These are phyloP conservation scores for Clavariopsis aquatica DNA, from an alignment of 495 filamentous ascomycete species.

Conservation along the genomic window DNA sequence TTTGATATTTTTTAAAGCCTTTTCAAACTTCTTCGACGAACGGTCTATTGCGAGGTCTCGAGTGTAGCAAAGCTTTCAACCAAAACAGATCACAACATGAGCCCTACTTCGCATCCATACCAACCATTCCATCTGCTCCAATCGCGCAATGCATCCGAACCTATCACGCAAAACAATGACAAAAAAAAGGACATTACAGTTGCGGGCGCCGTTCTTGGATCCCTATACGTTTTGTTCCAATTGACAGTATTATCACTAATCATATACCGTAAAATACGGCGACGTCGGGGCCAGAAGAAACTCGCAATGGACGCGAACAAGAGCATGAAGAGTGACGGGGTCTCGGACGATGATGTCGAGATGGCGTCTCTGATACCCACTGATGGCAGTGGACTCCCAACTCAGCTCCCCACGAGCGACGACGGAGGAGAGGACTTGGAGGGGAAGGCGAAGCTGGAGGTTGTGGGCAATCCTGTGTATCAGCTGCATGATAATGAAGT, in stretches of 20 bases:
- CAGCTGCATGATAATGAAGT: slow-evolving; percentile 1
- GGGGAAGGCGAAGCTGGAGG: neutral
- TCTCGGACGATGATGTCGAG: slow-evolving; percentile 1
- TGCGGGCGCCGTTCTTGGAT: neutral
- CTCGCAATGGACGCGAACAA: neutral
- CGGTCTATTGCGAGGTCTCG: no score
- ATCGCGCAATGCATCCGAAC: no score
- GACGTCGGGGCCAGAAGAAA: neutral
- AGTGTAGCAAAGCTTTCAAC: no score
- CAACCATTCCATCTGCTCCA: no score
- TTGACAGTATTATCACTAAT: neutral
- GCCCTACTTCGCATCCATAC: no score
- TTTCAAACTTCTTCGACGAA: no score
- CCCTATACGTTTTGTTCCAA: slow-evolving; percentile 3
- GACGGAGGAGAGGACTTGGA: slow-evolving; percentile 2
- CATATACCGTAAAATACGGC: neutral
- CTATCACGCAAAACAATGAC: no score
- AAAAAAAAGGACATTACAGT: no score
- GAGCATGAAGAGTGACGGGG: neutral
- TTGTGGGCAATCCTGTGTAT: slow-evolving; percentile 1
- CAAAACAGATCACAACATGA: no score
- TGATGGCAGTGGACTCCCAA: neutral
- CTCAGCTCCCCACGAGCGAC: neutral
- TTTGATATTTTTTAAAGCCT: no score
- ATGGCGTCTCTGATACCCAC: neutral